These are phyloP conservation scores for Solanum boliviense DNA, from an alignment of 257 asterid genomes.

Conservation along the genomic window DNA sequence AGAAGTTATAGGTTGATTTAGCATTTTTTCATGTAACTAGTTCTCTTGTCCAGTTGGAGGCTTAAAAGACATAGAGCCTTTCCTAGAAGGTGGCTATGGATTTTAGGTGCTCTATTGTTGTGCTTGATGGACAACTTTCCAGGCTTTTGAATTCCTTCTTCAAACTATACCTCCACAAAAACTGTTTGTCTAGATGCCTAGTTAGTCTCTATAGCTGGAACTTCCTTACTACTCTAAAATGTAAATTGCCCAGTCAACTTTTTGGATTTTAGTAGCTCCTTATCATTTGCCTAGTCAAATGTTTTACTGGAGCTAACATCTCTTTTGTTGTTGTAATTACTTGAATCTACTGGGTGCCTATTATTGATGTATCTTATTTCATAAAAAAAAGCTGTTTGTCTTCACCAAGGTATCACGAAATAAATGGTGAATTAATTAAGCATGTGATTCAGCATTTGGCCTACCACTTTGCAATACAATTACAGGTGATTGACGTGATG, in stretches of 20 bases:
- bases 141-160: not conserved
- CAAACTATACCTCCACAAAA: not conserved
- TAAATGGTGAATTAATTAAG: not conserved
- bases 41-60: too few species aligned
- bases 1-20: too few species aligned
- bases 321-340: not conserved
- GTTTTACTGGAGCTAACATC: not conserved
- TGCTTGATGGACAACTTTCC: not conserved
- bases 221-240: not conserved
- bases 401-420: not conserved
- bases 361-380: not conserved
- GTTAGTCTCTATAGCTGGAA: not conserved
- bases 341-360: not conserved
- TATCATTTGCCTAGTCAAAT: not conserved
- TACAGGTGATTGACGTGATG: not conserved
- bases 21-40: too few species aligned
- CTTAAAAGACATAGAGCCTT: too few species aligned
- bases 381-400: not conserved
- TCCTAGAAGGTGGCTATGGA: too few species aligned
- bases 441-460: not conserved
- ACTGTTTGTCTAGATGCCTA: not conserved
- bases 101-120: too few species aligned
- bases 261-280: not conserved
- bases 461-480: not conserved
- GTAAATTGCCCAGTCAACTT: not conserved